Conservation (phyloP, 495 filamentous ascomycete genomes). For the Xylaria venustula region DNA sequence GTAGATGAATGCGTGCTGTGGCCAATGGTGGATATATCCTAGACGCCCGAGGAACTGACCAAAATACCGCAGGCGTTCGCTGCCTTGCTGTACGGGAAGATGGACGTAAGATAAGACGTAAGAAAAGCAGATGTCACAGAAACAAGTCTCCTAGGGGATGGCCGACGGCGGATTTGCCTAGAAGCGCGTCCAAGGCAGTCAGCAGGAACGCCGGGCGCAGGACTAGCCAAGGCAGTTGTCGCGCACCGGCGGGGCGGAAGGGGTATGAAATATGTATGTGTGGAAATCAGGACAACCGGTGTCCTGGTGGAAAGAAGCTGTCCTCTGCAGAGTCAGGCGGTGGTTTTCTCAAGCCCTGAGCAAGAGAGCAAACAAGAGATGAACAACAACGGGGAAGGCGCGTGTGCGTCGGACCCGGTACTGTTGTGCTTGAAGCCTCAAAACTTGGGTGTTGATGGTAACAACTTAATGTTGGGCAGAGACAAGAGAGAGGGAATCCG, state of each 20-base stretch:
- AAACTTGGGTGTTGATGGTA: constrained; percentile 7
- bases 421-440: constrained; percentile 5
- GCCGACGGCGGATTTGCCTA: not conserved
- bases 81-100: constrained; percentile 3
- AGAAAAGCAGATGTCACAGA: constrained; percentile 12
- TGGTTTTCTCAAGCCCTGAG: constrained; percentile 2
- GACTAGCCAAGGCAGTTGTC: not conserved
- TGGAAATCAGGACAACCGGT: constrained; percentile 5
- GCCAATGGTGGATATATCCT: constrained; percentile 8
- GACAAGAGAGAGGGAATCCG: not conserved
- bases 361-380: not conserved
- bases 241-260: constrained; percentile 12
- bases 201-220: not conserved
- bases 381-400: not conserved
- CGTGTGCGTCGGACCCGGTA: not conserved
- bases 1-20: constrained; percentile 10
- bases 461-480: constrained; percentile 10
- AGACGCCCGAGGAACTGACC: constrained; percentile 1
- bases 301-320: not conserved
- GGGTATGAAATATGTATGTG: not conserved
- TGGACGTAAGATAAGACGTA: not conserved
- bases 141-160: constrained; percentile 3
- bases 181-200: not conserved
- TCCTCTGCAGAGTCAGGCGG: not conserved
- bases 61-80: constrained; percentile 5